Percentiles rank a stretch among this genome's conserved stretches.
phyloP scores from a whole-genome alignment of 805 yeast genomes.

The Pichia deserticola region DNA sequence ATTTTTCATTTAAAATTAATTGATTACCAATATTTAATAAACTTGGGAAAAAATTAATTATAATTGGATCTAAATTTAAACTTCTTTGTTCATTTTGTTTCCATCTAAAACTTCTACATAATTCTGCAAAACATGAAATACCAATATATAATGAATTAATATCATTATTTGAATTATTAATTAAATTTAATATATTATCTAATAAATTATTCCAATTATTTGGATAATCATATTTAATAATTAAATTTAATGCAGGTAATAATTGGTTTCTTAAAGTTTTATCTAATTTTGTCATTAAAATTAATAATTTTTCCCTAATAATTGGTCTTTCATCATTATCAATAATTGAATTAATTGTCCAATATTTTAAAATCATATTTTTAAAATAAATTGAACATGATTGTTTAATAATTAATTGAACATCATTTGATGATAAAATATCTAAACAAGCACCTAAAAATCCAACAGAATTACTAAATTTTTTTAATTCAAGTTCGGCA shows the following conservation, averaged over 20 bases:
- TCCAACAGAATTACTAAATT: constrained; percentile 54
- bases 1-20: constrained; percentile 31
- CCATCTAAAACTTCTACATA: constrained; percentile 76
- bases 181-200: constrained; percentile 38
- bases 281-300: constrained; percentile 47
- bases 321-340: constrained; percentile 68
- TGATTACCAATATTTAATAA: constrained; percentile 60
- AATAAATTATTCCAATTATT: constrained; percentile 49
- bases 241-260: constrained; percentile 44
- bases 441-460: constrained; percentile 80
- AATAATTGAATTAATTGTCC: constrained; percentile 45
- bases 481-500: constrained; percentile 62
- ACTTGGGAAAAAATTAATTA: constrained; percentile 58
- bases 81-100: constrained; percentile 46
- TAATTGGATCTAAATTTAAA: constrained; percentile 49
- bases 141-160: constrained; percentile 51
- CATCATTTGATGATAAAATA: constrained; percentile 49
- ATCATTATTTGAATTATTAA: constrained; percentile 36
- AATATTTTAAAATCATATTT: constrained; percentile 58
- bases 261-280: constrained; percentile 39
- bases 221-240: constrained; percentile 38
- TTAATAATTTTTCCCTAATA: constrained; percentile 60
- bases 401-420: constrained; percentile 49
- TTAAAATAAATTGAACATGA: constrained; percentile 87
- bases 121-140: constrained; percentile 64